phyloP scores from a whole-genome alignment of 257 asterid species.

The Nicotiana benthamiana region DNA sequence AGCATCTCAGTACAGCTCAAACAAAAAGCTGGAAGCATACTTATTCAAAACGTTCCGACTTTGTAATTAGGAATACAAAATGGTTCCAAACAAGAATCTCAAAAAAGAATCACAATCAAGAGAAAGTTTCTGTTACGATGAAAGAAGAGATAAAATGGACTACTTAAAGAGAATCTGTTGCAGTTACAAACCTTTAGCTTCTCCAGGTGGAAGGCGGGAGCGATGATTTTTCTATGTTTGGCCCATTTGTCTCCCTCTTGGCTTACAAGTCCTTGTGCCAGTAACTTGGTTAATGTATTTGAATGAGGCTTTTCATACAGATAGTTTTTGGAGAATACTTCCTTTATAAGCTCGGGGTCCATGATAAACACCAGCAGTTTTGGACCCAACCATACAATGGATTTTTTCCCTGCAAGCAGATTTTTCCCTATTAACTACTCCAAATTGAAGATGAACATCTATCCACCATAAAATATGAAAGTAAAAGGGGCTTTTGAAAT shows the following conservation, averaged over 20 bases:
- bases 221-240: slow-evolving; percentile 45
- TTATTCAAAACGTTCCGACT: background rate
- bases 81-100: background rate
- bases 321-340: slow-evolving; percentile 23
- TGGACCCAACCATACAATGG: slow-evolving; percentile 49
- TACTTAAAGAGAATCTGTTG: background rate
- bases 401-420: slow-evolving; percentile 27
- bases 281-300: slow-evolving; percentile 33
- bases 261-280: slow-evolving; percentile 25
- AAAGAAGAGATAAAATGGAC: background rate
- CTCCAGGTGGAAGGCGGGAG: background rate
- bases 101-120: background rate
- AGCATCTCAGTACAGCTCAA: slow-evolving; percentile 31
- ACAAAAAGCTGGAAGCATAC: slow-evolving; percentile 38
- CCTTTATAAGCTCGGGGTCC: slow-evolving; percentile 45
- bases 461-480: background rate
- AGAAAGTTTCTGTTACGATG: background rate
- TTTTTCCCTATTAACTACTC: background rate
- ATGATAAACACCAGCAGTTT: slow-evolving; percentile 26
- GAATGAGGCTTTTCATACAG: slow-evolving; percentile 19
- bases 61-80: background rate
- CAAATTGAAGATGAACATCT: background rate
- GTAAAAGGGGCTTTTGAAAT: background rate
- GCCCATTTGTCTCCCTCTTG: slow-evolving; percentile 46
- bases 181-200: background rate